phyloP scores from a whole-genome alignment of 2,329 filamentous ascomycete species.

The Sporothrix sp. region DNA sequence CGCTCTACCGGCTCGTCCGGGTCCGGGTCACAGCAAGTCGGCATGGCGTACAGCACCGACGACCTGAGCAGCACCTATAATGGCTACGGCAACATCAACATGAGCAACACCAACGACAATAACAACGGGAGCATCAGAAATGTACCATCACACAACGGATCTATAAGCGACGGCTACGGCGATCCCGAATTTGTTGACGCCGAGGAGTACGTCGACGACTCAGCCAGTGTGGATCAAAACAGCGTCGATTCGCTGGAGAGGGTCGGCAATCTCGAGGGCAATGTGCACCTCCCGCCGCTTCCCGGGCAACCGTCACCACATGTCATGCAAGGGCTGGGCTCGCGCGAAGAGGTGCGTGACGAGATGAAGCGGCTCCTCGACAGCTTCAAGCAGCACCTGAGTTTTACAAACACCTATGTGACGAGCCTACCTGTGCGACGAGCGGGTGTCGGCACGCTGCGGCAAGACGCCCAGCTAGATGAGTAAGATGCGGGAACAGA shows the following conservation, averaged over 20 bases:
- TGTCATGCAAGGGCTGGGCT: constrained; percentile 35
- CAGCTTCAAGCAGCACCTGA: constrained; percentile 27
- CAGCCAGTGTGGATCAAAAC: too few relatives aligned
- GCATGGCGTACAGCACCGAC: constrained; percentile 10
- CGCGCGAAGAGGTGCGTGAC: constrained; percentile 26
- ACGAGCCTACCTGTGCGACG: constrained; percentile 22
- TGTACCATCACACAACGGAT: too few relatives aligned
- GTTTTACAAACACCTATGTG: constrained; percentile 24
- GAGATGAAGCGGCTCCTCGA: constrained; percentile 33
- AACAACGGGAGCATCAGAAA: too few relatives aligned
- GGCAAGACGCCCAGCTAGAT: constrained; percentile 11
- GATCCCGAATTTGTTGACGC: neutral
- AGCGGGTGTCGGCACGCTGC: constrained; percentile 18
- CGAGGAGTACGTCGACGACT: neutral
- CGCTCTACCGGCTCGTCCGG: constrained; percentile 4
- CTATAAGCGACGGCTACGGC: neutral
- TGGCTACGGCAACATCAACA: constrained; percentile 18
- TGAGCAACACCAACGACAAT: too few relatives aligned
- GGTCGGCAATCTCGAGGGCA: too few relatives aligned
- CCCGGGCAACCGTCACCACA: constrained; percentile 32
- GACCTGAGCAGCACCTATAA: neutral
- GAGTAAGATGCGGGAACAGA: neutral
- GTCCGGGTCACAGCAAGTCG: neutral
- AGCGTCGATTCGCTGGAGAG: too few relatives aligned
- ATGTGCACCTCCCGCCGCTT: constrained; percentile 14